Evolutionary conservation across 108 stramenopile species (phyloP).

Genomic region (Cyclostephanos tholiformis): DNA sequence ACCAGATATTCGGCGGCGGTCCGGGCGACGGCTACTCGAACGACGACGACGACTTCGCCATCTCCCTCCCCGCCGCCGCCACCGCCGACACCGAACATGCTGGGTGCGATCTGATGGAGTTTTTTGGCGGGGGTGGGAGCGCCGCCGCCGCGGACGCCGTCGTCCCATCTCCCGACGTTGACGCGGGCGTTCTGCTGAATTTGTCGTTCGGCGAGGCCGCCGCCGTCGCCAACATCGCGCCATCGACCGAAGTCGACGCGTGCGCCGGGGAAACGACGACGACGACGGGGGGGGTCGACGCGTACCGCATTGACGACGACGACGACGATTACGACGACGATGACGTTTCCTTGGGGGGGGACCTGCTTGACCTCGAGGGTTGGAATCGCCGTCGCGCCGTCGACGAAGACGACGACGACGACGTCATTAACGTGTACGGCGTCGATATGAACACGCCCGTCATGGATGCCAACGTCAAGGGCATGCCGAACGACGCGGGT

Average conservation of each 20-base stretch:
- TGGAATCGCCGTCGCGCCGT: constrained; percentile 27
- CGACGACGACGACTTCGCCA: no score
- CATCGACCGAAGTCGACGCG: no score
- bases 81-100: neutral
- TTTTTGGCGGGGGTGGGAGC: no score
- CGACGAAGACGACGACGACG: constrained; percentile 5
- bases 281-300: neutral
- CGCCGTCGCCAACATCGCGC: neutral
- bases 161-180: no score
- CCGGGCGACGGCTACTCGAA: constrained; percentile 3
- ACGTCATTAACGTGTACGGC: neutral
- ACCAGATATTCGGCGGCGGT: neutral
- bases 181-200: no score
- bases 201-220: no score
- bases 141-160: no score
- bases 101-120: neutral
- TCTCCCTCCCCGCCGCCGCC: neutral
- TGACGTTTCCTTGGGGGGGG: constrained; percentile 6
- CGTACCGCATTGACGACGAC: neutral
- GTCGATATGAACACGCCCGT: constrained; percentile 4
- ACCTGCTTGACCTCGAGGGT: constrained; percentile 38
- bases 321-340: constrained; percentile 17
- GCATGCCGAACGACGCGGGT: neutral
- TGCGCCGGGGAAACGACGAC: neutral
- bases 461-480: neutral